Conservation (phyloP, 1,139 yeast genomes). For the Sugiyamaella grinbergsii region DNA sequence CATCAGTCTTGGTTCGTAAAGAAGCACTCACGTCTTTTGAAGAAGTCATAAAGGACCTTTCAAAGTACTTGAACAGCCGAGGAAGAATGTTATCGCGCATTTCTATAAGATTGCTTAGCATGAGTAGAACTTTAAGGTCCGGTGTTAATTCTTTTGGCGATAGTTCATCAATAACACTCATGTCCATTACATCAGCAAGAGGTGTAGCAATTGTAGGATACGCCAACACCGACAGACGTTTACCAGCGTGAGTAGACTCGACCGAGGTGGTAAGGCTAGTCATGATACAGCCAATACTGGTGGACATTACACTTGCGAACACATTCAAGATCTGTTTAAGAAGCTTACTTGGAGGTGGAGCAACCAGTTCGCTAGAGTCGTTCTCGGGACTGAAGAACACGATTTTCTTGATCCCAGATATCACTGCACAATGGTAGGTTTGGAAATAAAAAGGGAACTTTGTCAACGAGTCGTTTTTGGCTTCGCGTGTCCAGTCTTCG, state of each 20-base stretch:
- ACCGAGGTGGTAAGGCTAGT: constrained; percentile 5
- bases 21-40: constrained; percentile 47
- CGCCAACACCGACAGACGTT: constrained; percentile 16
- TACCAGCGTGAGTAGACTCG: constrained; percentile 3
- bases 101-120: constrained; percentile 56
- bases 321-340: constrained; percentile 45
- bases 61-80: constrained; percentile 50
- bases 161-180: constrained; percentile 30
- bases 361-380: constrained; percentile 41
- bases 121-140: constrained; percentile 46
- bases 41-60: constrained; percentile 50
- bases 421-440: constrained; percentile 40
- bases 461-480: constrained; percentile 31
- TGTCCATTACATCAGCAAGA: constrained; percentile 16
- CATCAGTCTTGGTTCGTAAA: constrained; percentile 49
- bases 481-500: constrained; percentile 46
- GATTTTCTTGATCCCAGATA: constrained; percentile 38
- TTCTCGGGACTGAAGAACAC: constrained; percentile 32
- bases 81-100: constrained; percentile 52
- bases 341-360: constrained; percentile 53
- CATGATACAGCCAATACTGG: constrained; percentile 21
- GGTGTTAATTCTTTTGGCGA: constrained; percentile 39
- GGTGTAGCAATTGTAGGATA: constrained; percentile 3
- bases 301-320: constrained; percentile 12
- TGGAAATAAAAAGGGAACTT: constrained; percentile 35